Evolutionary conservation across 192 early-diverging fungal genomes (phyloP).

Genomic region (Umbelopsis sp.): DNA sequence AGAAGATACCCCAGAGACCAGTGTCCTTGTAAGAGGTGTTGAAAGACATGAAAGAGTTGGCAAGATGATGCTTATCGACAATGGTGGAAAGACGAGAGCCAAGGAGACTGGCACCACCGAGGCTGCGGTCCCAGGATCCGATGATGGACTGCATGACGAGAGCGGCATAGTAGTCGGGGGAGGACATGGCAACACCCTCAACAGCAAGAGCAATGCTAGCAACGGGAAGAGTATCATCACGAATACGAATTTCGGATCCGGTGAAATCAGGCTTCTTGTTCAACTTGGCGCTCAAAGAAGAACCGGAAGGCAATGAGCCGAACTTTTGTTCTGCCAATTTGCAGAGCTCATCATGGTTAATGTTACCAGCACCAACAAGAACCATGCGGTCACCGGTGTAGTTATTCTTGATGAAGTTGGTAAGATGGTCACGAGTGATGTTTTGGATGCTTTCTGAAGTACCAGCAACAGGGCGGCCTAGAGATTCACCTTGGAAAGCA

Average conservation of each 20-base stretch:
- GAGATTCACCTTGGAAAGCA: constrained; percentile 86
- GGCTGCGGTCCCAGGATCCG: constrained; percentile 95
- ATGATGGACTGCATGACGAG: constrained; percentile 95
- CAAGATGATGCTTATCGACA: constrained; percentile 81
- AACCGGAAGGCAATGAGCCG: constrained; percentile 69
- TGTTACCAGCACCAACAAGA: constrained; percentile 88
- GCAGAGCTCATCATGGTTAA: constrained; percentile 93
- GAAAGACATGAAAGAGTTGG: constrained; percentile 99
- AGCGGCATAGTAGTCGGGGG: constrained; percentile 94
- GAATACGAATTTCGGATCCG: constrained; percentile 86
- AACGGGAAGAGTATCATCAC: constrained; percentile 86
- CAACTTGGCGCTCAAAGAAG: constrained; percentile 45
- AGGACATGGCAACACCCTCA: constrained; percentile 94
- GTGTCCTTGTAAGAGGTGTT: constrained; percentile 99
- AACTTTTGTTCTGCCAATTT: constrained; percentile 94
- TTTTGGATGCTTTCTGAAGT: constrained; percentile 92
- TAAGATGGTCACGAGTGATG: constrained; percentile 83
- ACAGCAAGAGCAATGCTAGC: constrained; percentile 98
- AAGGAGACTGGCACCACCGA: constrained; percentile 86
- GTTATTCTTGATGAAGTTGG: constrained; percentile 90
- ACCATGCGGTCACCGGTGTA: constrained; percentile 99
- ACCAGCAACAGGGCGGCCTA: constrained; percentile 94
- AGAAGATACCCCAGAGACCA: constrained; percentile 96
- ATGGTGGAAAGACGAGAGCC: constrained; percentile 85
- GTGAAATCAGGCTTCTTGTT: constrained; percentile 75